Conservation (phyloP, 2,329 filamentous ascomycete species). For the Fusarium succisae region DNA sequence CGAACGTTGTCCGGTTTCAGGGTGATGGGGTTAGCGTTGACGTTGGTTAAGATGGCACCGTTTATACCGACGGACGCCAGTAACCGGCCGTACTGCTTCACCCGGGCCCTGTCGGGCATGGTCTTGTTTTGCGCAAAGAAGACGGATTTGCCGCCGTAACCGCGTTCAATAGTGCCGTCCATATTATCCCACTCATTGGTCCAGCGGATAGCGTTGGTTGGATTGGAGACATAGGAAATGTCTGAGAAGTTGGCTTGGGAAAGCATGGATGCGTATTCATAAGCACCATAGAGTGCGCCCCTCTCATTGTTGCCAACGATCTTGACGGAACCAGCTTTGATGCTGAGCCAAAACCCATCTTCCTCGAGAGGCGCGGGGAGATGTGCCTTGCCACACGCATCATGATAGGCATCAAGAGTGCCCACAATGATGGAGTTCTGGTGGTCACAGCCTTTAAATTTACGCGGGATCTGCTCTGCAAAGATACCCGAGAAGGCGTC, state of each 20-base stretch:
- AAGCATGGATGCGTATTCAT: neutral
- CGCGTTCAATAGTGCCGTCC: neutral
- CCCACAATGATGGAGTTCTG: neutral
- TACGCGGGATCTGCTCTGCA: neutral
- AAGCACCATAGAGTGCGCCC: neutral
- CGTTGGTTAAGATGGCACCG: neutral
- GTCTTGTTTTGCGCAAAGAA: neutral
- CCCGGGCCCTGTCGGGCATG: neutral
- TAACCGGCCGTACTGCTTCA: neutral
- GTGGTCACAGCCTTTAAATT: neutral
- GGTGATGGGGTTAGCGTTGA: neutral
- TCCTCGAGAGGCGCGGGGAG: neutral
- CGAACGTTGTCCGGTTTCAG: neutral
- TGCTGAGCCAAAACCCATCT: neutral
- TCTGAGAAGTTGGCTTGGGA: neutral
- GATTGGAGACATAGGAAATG: neutral
- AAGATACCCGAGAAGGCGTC: neutral
- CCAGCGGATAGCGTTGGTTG: neutral
- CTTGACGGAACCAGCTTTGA: neutral
- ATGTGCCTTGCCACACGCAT: neutral
- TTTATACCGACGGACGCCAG: neutral
- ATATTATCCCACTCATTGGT: neutral
- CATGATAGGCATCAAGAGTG: neutral
- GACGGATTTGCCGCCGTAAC: neutral
- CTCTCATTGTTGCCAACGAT: neutral